Base-by-base conservation (phyloP, 2,329 filamentous ascomycete species). In the Paecilomyces variotii region DNA sequence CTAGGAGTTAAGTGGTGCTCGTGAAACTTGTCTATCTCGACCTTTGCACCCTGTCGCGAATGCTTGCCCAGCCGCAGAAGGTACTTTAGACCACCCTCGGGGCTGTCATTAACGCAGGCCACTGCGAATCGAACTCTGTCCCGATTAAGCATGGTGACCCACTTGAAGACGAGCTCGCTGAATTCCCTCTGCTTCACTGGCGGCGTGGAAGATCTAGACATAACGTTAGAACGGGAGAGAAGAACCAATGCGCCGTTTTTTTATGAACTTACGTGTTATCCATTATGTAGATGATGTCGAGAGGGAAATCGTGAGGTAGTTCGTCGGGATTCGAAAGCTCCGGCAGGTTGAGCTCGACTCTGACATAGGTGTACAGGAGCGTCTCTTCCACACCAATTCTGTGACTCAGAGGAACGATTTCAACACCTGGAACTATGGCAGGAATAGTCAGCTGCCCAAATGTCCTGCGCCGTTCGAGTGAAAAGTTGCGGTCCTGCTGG, bases 281-380 rank as follows among this genome's bases (percentile, higher is more conserved):
- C 34, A 75, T 62, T 9, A 75, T 56, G 39, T 75, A 67, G 45
- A 71, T 64, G n/a, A 72, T 62, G 55, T 74, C 71, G 32, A 75
- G 65, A 6, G 69, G 67, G n/a, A 68, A 66, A 52, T 56, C 54
- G 24, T 54, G 57, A 34, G 60, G 60, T 7, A 63, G 54, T 3
- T 56, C 55, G 26, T 57, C 57, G 19, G 62, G 60, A 27, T 60
- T 55, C 27, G 65, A 52, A 28, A 55, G 56, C 30, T 70, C 73
- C 24, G 64, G 66, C 35, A 77, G 60, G 55, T 72, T 68, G 54
- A 76, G 63, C n/a, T 72, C 71, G 4, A 71, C 64, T 68, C 72
- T 74, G 5, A 75, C 62, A 25, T 64, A 66, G 12, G 67, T 68
- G 9, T 19, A n/a, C 4, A 45, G 14, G 39, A 45, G 14, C 14